A percentile compares a stretch with the other conserved stretches of the same genome.
Conservation (phyloP, 345 rosid genomes). For the Populus deltoides region DNA sequence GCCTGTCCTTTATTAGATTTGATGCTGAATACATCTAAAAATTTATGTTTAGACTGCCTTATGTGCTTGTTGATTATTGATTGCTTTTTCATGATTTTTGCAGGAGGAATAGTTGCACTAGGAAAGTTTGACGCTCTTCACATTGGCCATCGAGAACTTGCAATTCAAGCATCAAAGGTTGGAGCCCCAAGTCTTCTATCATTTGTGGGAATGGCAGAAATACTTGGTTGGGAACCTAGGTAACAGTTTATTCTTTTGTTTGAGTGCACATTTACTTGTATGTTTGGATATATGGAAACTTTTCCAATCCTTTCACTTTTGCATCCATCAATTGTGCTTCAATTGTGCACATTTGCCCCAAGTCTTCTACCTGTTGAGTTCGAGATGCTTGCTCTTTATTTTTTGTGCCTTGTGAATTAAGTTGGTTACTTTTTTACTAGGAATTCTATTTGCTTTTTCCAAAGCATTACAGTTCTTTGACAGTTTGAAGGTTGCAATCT, state of each 20-base stretch:
- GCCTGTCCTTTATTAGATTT: neutral
- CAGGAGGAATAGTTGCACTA: slow-evolving; percentile 92
- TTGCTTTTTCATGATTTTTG: slow-evolving; percentile 4
- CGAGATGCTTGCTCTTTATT: neutral
- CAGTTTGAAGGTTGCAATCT: neutral
- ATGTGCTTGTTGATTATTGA: neutral
- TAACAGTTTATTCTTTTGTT: slow-evolving; percentile 22
- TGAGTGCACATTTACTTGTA: neutral
- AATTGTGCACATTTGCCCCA: too few relatives aligned
- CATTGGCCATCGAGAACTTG: slow-evolving; percentile 90
- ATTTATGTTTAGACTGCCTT: neutral
- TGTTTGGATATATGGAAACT: neutral
- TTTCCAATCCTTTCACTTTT: neutral
- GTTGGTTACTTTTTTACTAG: neutral
- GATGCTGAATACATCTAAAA: neutral
- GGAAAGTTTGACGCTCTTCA: slow-evolving; percentile 98
- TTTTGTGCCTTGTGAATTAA: neutral
- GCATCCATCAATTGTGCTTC: too few relatives aligned
- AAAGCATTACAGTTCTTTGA: neutral
- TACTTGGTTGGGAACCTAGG: slow-evolving; percentile 96
- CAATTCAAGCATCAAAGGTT: slow-evolving; percentile 80
- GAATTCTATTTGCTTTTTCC: neutral
- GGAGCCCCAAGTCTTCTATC: slow-evolving; percentile 80
- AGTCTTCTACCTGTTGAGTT: neutral
- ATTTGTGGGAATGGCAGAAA: slow-evolving; percentile 90